Conservation (phyloP, 208 protist genomes). For the Vickermania spadyakhi region DNA sequence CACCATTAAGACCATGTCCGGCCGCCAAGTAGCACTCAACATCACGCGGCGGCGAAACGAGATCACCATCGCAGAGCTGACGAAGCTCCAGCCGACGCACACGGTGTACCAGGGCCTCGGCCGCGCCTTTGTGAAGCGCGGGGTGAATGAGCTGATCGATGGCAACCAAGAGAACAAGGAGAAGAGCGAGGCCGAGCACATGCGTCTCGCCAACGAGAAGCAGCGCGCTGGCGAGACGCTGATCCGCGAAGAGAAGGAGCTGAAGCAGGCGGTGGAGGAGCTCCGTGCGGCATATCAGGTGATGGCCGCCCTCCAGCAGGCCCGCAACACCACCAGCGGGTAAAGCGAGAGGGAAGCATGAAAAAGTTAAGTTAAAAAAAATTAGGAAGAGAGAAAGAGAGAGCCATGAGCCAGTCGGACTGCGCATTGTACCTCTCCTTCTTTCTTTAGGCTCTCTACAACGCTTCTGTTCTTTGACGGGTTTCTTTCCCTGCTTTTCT, state of each 20-base stretch:
- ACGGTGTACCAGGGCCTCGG: conserved; percentile 73
- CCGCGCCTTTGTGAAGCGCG: conserved; percentile 60
- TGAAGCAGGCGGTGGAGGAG: conserved; percentile 52
- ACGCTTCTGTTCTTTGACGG: too few species aligned
- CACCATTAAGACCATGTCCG: conserved; percentile 78
- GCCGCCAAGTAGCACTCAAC: conserved; percentile 60
- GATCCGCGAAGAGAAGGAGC: conserved; percentile 62
- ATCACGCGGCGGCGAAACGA: conserved; percentile 53
- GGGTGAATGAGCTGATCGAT: conserved; percentile 60
- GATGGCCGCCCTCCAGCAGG: conserved; percentile 22
- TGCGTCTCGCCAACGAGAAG: conserved; percentile 69
- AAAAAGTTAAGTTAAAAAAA: too few species aligned
- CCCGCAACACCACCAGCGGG: too few species aligned
- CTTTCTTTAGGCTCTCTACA: too few species aligned
- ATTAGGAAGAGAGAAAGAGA: too few species aligned
- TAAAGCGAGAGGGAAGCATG: too few species aligned
- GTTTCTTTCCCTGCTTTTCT: too few species aligned
- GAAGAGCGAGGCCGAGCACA: conserved; percentile 70
- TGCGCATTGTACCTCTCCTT: too few species aligned
- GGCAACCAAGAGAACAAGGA: conserved; percentile 54
- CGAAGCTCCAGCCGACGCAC: conserved; percentile 49
- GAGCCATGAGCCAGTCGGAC: too few species aligned
- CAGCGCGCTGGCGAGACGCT: conserved; percentile 62
- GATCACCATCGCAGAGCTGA: conserved; percentile 73
- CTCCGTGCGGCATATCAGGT: conserved; percentile 46